Evolutionary conservation across 495 filamentous ascomycete species (phyloP), one percentile per base, ranked within the genome.

Genomic region (Penicillium odoratum): DNA sequence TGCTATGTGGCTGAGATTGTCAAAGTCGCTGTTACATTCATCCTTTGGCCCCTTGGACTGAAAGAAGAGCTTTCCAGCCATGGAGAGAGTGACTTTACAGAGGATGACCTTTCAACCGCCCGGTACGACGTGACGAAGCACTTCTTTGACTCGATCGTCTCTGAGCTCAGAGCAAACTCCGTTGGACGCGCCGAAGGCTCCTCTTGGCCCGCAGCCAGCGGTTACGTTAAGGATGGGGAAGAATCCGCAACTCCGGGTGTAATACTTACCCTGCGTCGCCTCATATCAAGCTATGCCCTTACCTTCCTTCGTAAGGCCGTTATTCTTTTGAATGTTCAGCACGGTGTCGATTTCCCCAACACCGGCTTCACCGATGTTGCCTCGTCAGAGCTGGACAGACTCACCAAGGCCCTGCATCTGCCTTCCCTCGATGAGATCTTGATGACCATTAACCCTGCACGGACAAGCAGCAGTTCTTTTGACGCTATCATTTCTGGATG

Each of bases 1-100:
- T 98, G 94, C 76, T 97, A 96, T 66, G 80, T 95, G 38, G 90
- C 91, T 29, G 93, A 99, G 73, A 83, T 98, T 44, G 85, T 92
- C 44, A 94, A 96, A 73, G 88, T 91, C 8, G 70, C 73, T 33
- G 69, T 71, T 11, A 78, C 77, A 10, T 79, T 73, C 56, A 73
- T 77, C 21, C 67, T 79, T 25, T 78, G 74, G 69, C 76, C 74
- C 9, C 51, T 72, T 3, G 73, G 69, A 1, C 59, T 80, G 51
- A 76, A 76, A 60, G 73, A 77, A 31, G 74, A 77, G 48, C 48
- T 79, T 15, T 57, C 66, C 5, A 57, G 63, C 9, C 61, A 74
- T 15, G 70, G 69, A 11, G 74, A 75, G 30, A 63, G 65, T 8
- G 68, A 75, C 25, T 31, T 71, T 46, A 18, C 66, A 25, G 65